Conservation (phyloP, 2,329 filamentous ascomycete genomes). For the Ilyonectria mors-panacis region DNA sequence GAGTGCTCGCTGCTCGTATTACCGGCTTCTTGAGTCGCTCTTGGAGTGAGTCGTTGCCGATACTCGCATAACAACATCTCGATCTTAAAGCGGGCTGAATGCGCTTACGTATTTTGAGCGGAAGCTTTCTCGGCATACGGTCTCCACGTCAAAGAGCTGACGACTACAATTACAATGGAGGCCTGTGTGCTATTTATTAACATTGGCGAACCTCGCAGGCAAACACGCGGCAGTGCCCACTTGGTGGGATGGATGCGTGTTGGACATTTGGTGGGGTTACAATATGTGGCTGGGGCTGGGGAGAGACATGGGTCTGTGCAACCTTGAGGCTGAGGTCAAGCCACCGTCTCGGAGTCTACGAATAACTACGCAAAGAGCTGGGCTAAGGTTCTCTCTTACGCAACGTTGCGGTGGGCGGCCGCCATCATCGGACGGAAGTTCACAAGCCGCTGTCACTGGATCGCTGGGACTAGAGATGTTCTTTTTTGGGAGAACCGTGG, state of each 20-base stretch:
- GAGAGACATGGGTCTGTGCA: slow-evolving; percentile 3
- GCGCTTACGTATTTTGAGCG: not conserved
- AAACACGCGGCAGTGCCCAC: slow-evolving; percentile 15
- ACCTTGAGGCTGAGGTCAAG: slow-evolving; percentile 31
- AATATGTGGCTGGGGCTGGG: slow-evolving; percentile 20
- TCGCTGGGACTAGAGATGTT: not conserved
- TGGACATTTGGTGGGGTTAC: not conserved
- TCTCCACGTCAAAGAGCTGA: not conserved
- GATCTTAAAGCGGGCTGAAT: not conserved
- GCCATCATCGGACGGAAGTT: slow-evolving; percentile 20
- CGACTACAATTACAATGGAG: slow-evolving; percentile 6
- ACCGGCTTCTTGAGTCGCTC: not conserved
- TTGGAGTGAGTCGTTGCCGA: not conserved
- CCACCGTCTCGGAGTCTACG: slow-evolving; percentile 25
- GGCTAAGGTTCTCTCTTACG: slow-evolving; percentile 36
- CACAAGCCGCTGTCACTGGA: slow-evolving; percentile 10
- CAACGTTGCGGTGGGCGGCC: slow-evolving; percentile 42
- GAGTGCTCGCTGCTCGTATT: slow-evolving; percentile 7
- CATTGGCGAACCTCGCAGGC: slow-evolving; percentile 2
- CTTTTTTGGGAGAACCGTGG: slow-evolving; percentile 19
- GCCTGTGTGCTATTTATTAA: slow-evolving; percentile 27
- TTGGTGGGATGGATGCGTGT: not conserved
- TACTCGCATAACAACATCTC: not conserved
- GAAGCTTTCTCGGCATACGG: not conserved
- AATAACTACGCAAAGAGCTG: slow-evolving; percentile 15